Conservation (phyloP, 192 early-diverging fungal species). For the Lunasporangiospora selenospora region DNA sequence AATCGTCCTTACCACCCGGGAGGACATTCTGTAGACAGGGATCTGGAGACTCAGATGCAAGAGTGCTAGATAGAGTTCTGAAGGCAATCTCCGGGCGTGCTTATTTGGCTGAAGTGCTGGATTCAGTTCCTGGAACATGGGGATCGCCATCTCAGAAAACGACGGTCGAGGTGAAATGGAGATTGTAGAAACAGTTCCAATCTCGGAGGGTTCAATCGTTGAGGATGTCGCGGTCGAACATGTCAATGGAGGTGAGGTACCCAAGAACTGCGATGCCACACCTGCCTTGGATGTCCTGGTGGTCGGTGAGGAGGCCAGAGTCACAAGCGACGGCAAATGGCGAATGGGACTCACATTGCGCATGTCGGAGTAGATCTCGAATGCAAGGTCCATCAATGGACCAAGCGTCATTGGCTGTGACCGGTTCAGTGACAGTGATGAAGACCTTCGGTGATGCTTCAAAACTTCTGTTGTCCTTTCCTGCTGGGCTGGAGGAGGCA, state of each 20-base stretch:
- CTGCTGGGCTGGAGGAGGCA: not conserved
- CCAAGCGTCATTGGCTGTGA: conserved; percentile 39
- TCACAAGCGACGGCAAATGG: conserved; percentile 21
- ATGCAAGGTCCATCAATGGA: conserved; percentile 37
- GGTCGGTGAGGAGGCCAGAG: conserved; percentile 15
- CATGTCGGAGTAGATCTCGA: conserved; percentile 43
- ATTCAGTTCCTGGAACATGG: conserved; percentile 32
- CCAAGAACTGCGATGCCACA: not conserved
- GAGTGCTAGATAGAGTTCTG: conserved; percentile 25
- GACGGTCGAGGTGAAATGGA: conserved; percentile 29
- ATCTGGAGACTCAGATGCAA: conserved; percentile 31
- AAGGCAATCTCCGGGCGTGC: conserved; percentile 19
- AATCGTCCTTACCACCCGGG: conserved; percentile 35
- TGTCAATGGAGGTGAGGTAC: not conserved
- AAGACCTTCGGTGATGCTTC: conserved; percentile 24
- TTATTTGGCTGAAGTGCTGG: conserved; percentile 18
- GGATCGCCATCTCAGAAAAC: conserved; percentile 1
- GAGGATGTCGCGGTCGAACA: not conserved
- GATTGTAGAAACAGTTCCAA: not conserved
- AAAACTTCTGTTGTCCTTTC: conserved; percentile 3
- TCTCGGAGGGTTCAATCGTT: conserved; percentile 1
- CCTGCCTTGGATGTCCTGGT: not conserved
- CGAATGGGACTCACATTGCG: conserved; percentile 36
- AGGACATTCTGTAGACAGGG: conserved; percentile 17
- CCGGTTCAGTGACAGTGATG: conserved; percentile 38